Evolutionary conservation across 2,329 filamentous ascomycete species (phyloP), one percentile per base, ranked within the genome.

Genomic region (Penicillium sp.): DNA sequence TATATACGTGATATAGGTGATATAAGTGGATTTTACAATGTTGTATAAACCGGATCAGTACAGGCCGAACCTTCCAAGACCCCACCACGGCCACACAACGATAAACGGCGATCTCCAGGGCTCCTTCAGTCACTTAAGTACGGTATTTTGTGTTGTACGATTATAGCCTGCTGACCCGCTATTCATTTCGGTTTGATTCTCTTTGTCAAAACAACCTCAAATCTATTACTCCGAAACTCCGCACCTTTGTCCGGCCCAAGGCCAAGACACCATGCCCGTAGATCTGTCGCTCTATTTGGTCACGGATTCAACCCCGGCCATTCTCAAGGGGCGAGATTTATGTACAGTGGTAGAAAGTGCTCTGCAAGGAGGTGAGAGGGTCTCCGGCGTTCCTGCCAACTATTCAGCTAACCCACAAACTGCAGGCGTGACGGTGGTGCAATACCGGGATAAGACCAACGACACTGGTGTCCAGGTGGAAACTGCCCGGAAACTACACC

Each of bases 241-340:
- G 20, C 20, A 18, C 29, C 13, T 42, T 42, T 45, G 6, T 45
- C 47, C 39, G 32, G 29, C 29, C 10, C 26, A 18, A 37, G 29
- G 38, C 49, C 31, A 16, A 45, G 14, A 39, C 51, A 78, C 57
- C 60, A 76, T 73, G 70, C 68, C 76, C 20, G 79, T 88, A 45
- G 86, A 96, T 75, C 92, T 95, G 72, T 87, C 88, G 47, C 79
- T 97, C 38, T 97, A 97, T 72, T 82, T 97, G 56, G 92, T 97
- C 65, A 97, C 92, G 5, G 92, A 97, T 80, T 94, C 91, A 49
- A 96, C 92, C n/a, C 83, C 88, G 14, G 85, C 86, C 34, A 91
- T 96, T 64, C 85, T 97, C 42, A 89, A 89, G 53, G 77, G 81
- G 60, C 83, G 82, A 64, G 82, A 91, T 70, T 80, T 97, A 37